A percentile compares a stretch with the other conserved stretches of the same genome.
phyloP scores from a whole-genome alignment of 208 protist genomes.

The Pavlovales sp. region DNA sequence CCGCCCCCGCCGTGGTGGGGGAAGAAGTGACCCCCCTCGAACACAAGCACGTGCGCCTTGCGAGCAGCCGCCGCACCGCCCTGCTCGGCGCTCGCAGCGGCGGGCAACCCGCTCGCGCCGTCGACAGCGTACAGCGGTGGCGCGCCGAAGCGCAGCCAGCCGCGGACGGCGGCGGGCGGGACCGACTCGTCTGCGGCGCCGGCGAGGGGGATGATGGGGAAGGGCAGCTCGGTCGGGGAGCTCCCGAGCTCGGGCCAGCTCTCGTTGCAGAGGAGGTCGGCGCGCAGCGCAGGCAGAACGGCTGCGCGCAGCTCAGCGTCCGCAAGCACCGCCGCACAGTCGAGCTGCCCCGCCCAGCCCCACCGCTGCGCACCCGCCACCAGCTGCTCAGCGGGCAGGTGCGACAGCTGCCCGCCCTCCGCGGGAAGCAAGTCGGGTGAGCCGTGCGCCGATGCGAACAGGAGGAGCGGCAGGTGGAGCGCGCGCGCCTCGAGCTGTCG shows the following conservation, averaged over 20 bases:
- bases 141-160: not conserved
- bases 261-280: constrained; percentile 24
- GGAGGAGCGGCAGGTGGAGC: constrained; percentile 1
- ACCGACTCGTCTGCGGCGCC: not conserved
- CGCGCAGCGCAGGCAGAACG: constrained; percentile 33
- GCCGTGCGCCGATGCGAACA: constrained; percentile 23
- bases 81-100: not conserved
- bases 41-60: not conserved
- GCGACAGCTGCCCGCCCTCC: not conserved
- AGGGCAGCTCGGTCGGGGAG: no score
- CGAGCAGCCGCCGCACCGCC: not conserved
- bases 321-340: not conserved
- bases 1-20: no score
- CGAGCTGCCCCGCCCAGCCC: not conserved
- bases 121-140: not conserved
- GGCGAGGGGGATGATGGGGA: not conserved
- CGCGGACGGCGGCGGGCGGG: not conserved
- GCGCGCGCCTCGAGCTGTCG: not conserved
- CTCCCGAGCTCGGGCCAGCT: not conserved
- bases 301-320: not conserved
- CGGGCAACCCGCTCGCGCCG: not conserved
- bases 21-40: constrained; percentile 52
- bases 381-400: constrained; percentile 8
- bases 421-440: not conserved
- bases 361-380: not conserved